Evolutionary conservation across 768 basidiomycete species (phyloP).

Genomic region (Multifurca ochricompacta): DNA sequence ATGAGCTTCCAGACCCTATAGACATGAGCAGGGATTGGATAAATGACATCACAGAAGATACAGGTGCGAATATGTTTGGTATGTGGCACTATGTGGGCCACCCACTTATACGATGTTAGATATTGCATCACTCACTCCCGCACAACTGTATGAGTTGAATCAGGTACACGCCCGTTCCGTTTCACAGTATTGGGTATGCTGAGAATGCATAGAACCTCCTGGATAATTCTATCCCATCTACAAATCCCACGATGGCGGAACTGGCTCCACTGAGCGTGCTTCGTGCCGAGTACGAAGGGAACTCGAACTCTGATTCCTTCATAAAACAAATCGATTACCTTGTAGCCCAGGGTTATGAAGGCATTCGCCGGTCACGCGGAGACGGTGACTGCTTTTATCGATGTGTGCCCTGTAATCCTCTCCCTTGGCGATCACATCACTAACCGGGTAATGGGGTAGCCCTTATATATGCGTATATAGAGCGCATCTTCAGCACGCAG

Average conservation of each 20-base stretch:
- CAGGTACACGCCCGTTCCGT: constrained; percentile 26
- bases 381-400: constrained; percentile 88
- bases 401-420: constrained; percentile 38
- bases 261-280: constrained; percentile 47
- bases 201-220: constrained; percentile 29
- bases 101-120: constrained; percentile 23
- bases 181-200: background rate
- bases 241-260: constrained; percentile 47
- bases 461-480: constrained; percentile 73
- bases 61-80: constrained; percentile 13
- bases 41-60: constrained; percentile 11
- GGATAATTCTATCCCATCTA: constrained; percentile 30
- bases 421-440: constrained; percentile 9
- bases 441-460: constrained; percentile 38
- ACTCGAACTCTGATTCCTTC: constrained; percentile 51
- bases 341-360: constrained; percentile 49
- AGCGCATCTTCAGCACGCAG: constrained; percentile 48
- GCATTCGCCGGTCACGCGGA: constrained; percentile 67
- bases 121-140: constrained; percentile 27
- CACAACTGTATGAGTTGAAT: constrained; percentile 35
- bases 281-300: constrained; percentile 59
- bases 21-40: constrained; percentile 3
- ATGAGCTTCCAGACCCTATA: constrained; percentile 24
- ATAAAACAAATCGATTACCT: constrained; percentile 72
- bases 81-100: background rate